Evolutionary conservation across 2,329 filamentous ascomycete species (phyloP), one percentile per base, ranked within the genome.

Genomic region (Arthrobotrys sinensis): DNA sequence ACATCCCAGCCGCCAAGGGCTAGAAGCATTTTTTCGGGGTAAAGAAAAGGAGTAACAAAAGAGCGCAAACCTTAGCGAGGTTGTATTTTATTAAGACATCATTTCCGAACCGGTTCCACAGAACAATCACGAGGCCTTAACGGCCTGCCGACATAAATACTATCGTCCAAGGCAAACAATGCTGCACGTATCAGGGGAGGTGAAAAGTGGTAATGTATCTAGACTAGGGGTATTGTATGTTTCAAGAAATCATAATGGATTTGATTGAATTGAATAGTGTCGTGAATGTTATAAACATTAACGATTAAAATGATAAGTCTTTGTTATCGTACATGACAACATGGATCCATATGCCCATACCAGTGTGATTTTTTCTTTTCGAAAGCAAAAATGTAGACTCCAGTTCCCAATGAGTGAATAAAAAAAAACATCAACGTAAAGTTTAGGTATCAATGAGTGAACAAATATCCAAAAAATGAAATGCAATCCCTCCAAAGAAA

Each of bases 331-430:
- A 60, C 53, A 76, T 55, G 66, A 69, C 11, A 64, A 68, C 43
- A 68, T 75, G 63, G 50, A 45, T 68, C 63, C n/a, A 60, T 67
- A 45, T 45, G 32, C 45, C 57, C 60, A 60, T 66, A 50, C 19
- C 43, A 46, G 43, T 24, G 32, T 60, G 28, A 48, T 40, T 24
- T 2, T 50, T 16, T 55, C 28, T 62, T 53, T 55, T 70, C 36
- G 73, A 77, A 77, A 70, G 21, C 64, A 77, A 65, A 62, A 57
- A 3, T 60, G 28, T 52, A 69, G 71, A 76, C 71, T 76, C 73
- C 73, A 66, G 66, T 67, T 67, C 66, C 73, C 73, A 50, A 70
- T 76, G 50, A 76, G 40, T 40, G 43, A 57, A 73, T 50, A 50
- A 8, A 34, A 32, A 34, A 28, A 7, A 38, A 38, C 53, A 34